These are phyloP conservation scores for Carex kokanica DNA, from an alignment of 176 grass and related monocot species.

Conservation along the genomic window DNA sequence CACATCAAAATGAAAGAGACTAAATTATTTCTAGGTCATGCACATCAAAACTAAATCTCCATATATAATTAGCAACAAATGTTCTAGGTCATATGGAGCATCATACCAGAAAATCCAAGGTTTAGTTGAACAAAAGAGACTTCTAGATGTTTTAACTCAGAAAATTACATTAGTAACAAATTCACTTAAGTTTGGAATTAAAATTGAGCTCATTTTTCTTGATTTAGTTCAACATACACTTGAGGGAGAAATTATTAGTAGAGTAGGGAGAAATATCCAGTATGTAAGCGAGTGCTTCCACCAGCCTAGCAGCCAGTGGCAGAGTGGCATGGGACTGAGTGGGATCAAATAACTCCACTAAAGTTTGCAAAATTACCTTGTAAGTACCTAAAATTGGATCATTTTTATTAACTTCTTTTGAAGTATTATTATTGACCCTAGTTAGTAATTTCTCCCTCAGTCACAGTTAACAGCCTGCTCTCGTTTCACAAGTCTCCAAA, in stretches of 20 bases:
- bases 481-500: slow-evolving; percentile 1
- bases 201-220: not conserved
- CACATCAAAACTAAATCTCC: not conserved
- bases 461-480: not conserved
- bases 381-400: not conserved
- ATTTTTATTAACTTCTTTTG: not conserved
- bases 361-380: not conserved
- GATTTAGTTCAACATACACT: not conserved
- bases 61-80: not conserved
- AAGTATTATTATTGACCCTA: not conserved
- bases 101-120: not conserved
- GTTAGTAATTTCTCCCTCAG: not conserved
- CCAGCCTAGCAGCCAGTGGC: not conserved
- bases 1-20: not conserved
- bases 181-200: not conserved
- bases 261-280: not conserved
- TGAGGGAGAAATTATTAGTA: not conserved
- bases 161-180: not conserved
- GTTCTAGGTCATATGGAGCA: not conserved
- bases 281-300: not conserved
- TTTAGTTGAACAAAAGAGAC: not conserved
- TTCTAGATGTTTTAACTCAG: not conserved
- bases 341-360: not conserved
- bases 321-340: not conserved
- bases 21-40: not conserved